A percentile compares a stretch with the other conserved stretches of the same genome.
phyloP scores from a whole-genome alignment of 1,139 yeast genomes.

The Komagataea norvegica region DNA sequence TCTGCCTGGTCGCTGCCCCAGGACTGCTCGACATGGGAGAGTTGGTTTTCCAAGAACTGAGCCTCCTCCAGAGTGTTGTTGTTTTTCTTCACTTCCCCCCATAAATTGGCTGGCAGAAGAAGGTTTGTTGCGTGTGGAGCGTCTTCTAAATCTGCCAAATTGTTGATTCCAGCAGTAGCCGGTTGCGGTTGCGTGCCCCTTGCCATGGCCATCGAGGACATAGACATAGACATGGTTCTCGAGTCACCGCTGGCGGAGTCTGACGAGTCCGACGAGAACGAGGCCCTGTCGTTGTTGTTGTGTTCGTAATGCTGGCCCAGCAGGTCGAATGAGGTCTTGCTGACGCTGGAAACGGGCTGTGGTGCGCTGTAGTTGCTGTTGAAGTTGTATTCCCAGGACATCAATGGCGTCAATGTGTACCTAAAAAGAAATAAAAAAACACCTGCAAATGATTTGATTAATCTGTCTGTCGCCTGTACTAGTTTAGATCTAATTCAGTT shows the following conservation, averaged over 20 bases:
- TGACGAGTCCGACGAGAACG: slow-evolving; percentile 4
- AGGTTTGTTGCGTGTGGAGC: slow-evolving; percentile 3
- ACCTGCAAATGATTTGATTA: not conserved
- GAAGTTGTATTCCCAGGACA: slow-evolving; percentile 11
- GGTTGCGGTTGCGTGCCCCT: not conserved
- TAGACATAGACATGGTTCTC: slow-evolving; percentile 1
- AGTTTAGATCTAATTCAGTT: too few species aligned
- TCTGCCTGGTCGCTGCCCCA: slow-evolving; percentile 1
- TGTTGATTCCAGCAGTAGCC: not conserved
- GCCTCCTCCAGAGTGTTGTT: slow-evolving; percentile 6
- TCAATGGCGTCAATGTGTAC: not conserved
- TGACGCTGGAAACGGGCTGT: slow-evolving; percentile 3
- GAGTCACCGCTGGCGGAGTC: slow-evolving; percentile 1
- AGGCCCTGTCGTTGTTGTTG: slow-evolving; percentile 5
- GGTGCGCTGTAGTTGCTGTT: slow-evolving; percentile 2
- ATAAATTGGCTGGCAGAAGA: slow-evolving; percentile 7
- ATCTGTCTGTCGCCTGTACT: too few species aligned
- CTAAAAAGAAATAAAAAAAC: not conserved
- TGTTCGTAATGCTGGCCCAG: not conserved
- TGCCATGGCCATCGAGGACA: too few species aligned
- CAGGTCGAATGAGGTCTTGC: not conserved
- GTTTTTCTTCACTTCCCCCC: slow-evolving; percentile 7
- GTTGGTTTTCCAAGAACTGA: slow-evolving; percentile 6
- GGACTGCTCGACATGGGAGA: not conserved
- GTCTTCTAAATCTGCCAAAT: not conserved